These are phyloP conservation scores for Eucalyptus virginea DNA, from an alignment of 345 rosid species.

Conservation along the genomic window DNA sequence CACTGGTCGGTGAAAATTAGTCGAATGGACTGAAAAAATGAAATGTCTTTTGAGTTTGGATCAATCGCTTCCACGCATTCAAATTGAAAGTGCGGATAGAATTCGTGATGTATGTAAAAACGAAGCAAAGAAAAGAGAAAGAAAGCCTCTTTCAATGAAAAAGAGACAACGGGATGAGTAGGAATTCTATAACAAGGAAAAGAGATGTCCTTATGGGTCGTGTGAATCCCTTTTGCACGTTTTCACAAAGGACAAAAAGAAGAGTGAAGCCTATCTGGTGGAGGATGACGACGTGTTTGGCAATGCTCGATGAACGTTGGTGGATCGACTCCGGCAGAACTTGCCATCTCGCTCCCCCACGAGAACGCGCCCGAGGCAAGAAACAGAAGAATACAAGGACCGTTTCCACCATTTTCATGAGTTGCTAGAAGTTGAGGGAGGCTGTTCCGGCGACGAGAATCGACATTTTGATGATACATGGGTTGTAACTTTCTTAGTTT, in stretches of 20 bases:
- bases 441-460: neutral
- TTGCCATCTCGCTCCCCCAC: neutral
- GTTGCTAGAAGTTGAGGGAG: neutral
- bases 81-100: neutral
- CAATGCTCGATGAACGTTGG: neutral
- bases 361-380: neutral
- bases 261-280: neutral
- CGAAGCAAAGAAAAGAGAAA: neutral
- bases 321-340: neutral
- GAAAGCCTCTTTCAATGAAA: neutral
- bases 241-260: neutral
- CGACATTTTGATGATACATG: neutral
- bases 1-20: fast-evolving
- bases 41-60: fast-evolving
- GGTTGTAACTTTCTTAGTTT: neutral
- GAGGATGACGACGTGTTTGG: neutral
- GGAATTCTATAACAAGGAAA: neutral
- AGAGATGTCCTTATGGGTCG: fast-evolving
- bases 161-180: neutral
- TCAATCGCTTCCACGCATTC: neutral
- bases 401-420: neutral
- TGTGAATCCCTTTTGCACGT: neutral
- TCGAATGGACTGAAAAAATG: fast-evolving
- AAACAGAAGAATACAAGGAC: neutral
- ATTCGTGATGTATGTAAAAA: neutral